phyloP scores from a whole-genome alignment of 257 asterid genomes.

The Schizonepeta tenuifolia region DNA sequence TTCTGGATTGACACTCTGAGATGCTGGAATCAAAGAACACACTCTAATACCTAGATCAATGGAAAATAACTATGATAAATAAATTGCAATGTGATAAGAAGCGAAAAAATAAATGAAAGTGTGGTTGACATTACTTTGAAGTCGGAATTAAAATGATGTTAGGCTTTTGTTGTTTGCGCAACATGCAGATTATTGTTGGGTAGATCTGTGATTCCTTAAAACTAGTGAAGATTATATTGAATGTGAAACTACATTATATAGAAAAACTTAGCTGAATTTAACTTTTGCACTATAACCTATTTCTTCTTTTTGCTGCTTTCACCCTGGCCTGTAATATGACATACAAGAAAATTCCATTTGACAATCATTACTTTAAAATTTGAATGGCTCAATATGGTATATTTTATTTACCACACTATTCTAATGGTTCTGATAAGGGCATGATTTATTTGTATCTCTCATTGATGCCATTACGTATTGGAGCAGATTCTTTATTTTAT shows the following conservation, averaged over 20 bases:
- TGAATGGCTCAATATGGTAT: not conserved
- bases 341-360: not conserved
- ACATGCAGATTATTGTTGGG: not conserved
- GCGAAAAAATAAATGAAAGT: not conserved
- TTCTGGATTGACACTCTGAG: constrained; percentile 20
- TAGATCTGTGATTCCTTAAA: not conserved
- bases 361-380: not conserved
- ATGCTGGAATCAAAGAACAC: constrained; percentile 4
- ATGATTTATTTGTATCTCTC: not conserved
- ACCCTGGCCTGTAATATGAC: not conserved
- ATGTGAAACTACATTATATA: constrained; percentile 10
- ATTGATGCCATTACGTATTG: not conserved
- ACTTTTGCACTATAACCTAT: not conserved
- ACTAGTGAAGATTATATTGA: not conserved
- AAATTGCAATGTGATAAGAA: constrained; percentile 2
- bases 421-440: constrained; percentile 5
- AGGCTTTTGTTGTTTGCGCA: constrained; percentile 7
- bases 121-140: not conserved
- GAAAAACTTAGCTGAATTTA: not conserved
- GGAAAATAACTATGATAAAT: not conserved
- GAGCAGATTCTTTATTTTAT: not conserved
- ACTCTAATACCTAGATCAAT: not conserved
- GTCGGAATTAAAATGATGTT: not conserved
- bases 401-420: not conserved
- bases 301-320: not conserved